phyloP scores from a whole-genome alignment of 2,329 filamentous ascomycete genomes.

The Gaeumannomyces sp. region DNA sequence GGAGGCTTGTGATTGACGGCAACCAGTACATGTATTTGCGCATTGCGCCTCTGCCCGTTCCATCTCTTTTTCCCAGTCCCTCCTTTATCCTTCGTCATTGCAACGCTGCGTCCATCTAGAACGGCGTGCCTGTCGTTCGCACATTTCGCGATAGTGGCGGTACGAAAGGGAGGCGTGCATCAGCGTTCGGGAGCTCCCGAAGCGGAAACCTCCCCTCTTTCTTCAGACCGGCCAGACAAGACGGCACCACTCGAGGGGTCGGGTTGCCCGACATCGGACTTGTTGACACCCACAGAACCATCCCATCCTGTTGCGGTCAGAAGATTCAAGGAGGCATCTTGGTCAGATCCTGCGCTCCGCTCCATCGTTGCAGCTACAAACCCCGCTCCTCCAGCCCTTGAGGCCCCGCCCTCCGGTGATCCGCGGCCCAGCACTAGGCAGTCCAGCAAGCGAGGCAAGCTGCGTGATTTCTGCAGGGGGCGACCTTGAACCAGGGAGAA shows the following conservation, averaged over 20 bases:
- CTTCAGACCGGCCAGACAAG: neutral
- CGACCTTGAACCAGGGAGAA: neutral
- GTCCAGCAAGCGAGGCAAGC: neutral
- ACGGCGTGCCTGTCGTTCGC: neutral
- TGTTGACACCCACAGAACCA: neutral
- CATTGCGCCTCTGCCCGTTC: neutral
- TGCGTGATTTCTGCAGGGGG: neutral
- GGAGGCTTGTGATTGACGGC: neutral
- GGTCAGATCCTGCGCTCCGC: neutral
- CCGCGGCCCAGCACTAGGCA: neutral
- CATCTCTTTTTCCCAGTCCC: neutral
- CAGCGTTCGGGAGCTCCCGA: neutral
- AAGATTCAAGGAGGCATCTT: neutral
- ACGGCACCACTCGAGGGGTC: neutral
- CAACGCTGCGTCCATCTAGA: neutral
- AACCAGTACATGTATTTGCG: neutral
- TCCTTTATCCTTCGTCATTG: neutral
- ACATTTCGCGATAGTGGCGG: neutral
- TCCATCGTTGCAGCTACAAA: neutral
- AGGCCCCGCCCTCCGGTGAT: neutral
- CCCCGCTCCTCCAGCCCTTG: neutral
- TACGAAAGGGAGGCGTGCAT: neutral
- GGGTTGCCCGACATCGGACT: neutral
- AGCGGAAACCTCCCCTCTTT: neutral
- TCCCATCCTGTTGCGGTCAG: neutral